Evolutionary conservation across 2,329 filamentous ascomycete genomes (phyloP).

Genomic region (Phialocephala sp.): DNA sequence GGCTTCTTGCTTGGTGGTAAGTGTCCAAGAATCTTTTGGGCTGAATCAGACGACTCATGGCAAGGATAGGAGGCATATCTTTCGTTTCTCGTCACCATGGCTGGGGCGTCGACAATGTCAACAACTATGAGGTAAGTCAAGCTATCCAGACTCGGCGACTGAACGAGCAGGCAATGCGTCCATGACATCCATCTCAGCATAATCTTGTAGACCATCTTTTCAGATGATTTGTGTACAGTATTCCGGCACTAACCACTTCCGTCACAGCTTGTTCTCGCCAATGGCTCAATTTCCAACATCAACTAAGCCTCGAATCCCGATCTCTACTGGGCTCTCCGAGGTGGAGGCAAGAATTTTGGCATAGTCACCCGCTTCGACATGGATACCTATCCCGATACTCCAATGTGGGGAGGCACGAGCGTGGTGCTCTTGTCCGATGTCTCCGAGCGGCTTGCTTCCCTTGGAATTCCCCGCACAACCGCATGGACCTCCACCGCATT

Average conservation of each 20-base stretch:
- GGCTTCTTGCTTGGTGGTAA: constrained; percentile 29
- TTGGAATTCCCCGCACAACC: background rate
- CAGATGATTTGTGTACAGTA: too few species aligned
- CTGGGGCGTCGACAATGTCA: constrained; percentile 30
- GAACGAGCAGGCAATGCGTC: too few species aligned
- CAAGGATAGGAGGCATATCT: constrained; percentile 29
- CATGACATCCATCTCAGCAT: too few species aligned
- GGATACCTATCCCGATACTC: constrained; percentile 41
- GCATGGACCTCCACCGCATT: background rate
- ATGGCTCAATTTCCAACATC: constrained; percentile 54
- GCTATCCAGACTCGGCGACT: background rate
- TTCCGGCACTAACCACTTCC: background rate
- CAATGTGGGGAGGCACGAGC: constrained; percentile 25
- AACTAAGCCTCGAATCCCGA: constrained; percentile 51
- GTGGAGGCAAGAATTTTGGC: constrained; percentile 63
- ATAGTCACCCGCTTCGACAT: constrained; percentile 55
- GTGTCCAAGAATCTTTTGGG: too few species aligned
- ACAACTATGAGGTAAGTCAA: constrained; percentile 26
- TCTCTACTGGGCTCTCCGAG: constrained; percentile 59
- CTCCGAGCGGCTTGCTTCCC: background rate
- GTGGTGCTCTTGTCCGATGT: constrained; percentile 6
- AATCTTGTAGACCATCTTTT: too few species aligned
- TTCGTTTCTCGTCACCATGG: constrained; percentile 25
- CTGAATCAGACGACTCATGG: too few species aligned
- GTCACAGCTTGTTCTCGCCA: constrained; percentile 46